phyloP scores from a whole-genome alignment of 805 yeast genomes.

The Saturnispora serradocipensis region DNA sequence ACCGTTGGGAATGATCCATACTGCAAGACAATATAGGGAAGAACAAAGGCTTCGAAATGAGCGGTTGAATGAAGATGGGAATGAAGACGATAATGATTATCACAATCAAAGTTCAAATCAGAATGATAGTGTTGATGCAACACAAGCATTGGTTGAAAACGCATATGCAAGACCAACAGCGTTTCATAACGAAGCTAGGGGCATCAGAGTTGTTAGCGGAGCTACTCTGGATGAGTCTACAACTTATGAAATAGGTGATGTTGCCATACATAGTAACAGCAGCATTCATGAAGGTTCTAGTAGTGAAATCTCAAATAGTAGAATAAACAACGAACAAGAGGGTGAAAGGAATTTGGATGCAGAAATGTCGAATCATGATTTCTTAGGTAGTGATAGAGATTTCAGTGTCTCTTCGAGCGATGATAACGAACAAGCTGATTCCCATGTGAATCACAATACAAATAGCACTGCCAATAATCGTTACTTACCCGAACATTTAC shows the following conservation, averaged over 20 bases:
- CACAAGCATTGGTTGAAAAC: conserved; percentile 18
- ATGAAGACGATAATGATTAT: conserved; percentile 20
- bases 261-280: conserved; percentile 2
- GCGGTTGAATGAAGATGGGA: not conserved
- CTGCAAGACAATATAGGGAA: conserved; percentile 32
- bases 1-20: conserved; percentile 44
- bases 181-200: conserved; percentile 11
- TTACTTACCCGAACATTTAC: conserved; percentile 6
- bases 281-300: not conserved
- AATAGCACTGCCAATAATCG: not conserved
- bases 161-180: conserved; percentile 7
- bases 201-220: conserved; percentile 9
- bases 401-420: conserved; percentile 1
- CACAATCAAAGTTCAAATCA: conserved; percentile 20
- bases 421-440: conserved; percentile 5
- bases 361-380: conserved; percentile 34
- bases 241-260: conserved; percentile 6
- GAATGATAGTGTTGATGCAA: conserved; percentile 5
- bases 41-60: conserved; percentile 12
- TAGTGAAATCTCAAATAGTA: not conserved
- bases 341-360: conserved; percentile 36
- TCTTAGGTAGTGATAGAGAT: conserved; percentile 20
- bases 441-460: not conserved
- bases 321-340: not conserved
- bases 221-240: conserved; percentile 16